Base-by-base conservation (phyloP, 2,329 filamentous ascomycete genomes). In the Paracorniculantispora psalliotae region DNA sequence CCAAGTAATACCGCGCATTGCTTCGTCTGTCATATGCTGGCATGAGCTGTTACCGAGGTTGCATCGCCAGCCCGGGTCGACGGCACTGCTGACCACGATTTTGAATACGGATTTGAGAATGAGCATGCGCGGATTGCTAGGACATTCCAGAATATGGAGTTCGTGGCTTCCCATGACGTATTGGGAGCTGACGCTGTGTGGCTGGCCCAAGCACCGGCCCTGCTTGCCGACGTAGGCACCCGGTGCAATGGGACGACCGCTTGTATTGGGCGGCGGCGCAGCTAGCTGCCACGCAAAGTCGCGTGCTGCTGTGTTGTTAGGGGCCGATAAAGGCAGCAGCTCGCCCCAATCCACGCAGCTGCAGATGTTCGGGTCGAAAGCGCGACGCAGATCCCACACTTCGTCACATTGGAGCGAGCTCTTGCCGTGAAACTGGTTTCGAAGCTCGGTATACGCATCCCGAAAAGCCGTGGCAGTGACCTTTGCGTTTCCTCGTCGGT, bases 371-470 rank as follows among this genome's bases (percentile, higher is more conserved):
- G 56, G 51, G 55, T 61, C 56, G 28, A 61, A 61, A n/a, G 39
- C 49, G n/a, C n/a, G n/a, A n/a, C n/a, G n/a, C n/a, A n/a, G n/a
- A n/a, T n/a, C n/a, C n/a, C n/a, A n/a, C n/a, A n/a, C n/a, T n/a
- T n/a, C n/a, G n/a, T n/a, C n/a, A n/a, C n/a, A n/a, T 19, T 5
- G 13, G 2, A 49, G 1, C 4, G 52, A 69, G 67, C 2, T 26
- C 21, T 7, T 47, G 12, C 21, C 12, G 8, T 23, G 17, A 19
- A 50, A 23, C n/a, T n/a, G 25, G 13, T 1, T 1, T 5, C 1
- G 46, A 30, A 50, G 15, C n/a, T 23, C 8, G 9, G 2, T 13
- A 19, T 3, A 5, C 17, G 28, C 13, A 17, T 35, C 23, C 25
- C 23, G 30, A 10, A 28, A 30, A 3, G 25, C 10, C 23, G 12